Evolutionary conservation across 2,329 filamentous ascomycete genomes (phyloP), one percentile per base, ranked within the genome.

Genomic region (Macrophomina tecta): DNA sequence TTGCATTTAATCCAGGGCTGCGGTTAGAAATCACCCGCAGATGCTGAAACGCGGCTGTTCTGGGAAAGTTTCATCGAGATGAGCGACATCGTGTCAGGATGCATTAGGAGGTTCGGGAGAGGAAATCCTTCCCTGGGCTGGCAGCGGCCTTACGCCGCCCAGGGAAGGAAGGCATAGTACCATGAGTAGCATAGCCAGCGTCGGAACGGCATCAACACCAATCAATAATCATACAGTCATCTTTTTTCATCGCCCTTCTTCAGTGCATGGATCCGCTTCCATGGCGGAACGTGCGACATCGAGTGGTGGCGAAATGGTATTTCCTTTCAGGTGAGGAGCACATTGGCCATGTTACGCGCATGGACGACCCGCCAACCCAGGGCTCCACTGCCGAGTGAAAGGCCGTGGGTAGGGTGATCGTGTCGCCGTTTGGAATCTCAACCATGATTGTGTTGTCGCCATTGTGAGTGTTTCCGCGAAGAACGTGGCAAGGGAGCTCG

Each of bases 1-100:
- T 34, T 14, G 40, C 40, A 18, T 34, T 18, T 30, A 4, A 49
- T 62, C n/a, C 45, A 45, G 58, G 9, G n/a, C 45, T 23, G 6
- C 6, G 40, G 23, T 23, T 46, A 34, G n/a, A 32, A 55, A 55
- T 55, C 52, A 40, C 34, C 9, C 16, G 34, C 52, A 55, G 32
- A 52, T 12, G 52, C 34, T 55, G 56, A 61, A 61, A 61, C 40
- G 40, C 48, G 45, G 45, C 58, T 36, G 23, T 36, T 6, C 12
- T 58, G 55, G 55, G 38, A 45, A 46, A n/a, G 38, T 23, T 6
- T 1, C 9, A n/a, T 42, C 23, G 55, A 4, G 52, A 55, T 38
- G 52, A 38, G 30, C 32, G 16, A 23, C 34, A 9, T 23, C 8
- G 9, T 18, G 18, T 18, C 18, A 18, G 18, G 18, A 18, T 18